Conservation (phyloP, 129 eudicot genomes). For the Silybum marianum region DNA sequence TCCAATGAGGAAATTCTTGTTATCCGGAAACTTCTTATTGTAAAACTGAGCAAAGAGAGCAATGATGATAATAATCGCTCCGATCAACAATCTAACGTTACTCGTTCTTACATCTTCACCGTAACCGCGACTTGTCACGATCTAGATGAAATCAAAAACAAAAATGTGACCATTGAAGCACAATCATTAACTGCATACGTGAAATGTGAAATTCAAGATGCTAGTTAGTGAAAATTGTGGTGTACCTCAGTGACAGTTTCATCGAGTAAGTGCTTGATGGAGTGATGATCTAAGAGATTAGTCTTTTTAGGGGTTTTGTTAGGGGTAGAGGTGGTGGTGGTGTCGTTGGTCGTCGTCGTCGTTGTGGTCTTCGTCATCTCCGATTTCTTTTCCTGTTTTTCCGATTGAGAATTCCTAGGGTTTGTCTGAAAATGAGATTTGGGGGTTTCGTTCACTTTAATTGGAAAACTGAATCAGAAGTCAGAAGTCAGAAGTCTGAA, state of each 20-base stretch:
- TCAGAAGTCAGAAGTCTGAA: neutral
- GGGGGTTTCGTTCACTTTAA: conserved; percentile 16
- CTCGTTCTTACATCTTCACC: conserved; percentile 86
- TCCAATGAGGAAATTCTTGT: conserved; percentile 65
- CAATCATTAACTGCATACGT: neutral
- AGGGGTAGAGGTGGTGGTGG: conserved; percentile 14
- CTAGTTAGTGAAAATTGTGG: neutral
- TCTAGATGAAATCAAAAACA: conserved; percentile 32
- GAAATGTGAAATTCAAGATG: neutral
- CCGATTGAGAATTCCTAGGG: conserved; percentile 41
- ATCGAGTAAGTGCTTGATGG: conserved; percentile 87
- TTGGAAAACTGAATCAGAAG: neutral
- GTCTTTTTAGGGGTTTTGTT: conserved; percentile 58
- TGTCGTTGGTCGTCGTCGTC: conserved; percentile 20
- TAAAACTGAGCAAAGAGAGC: conserved; percentile 91
- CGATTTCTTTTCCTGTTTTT: conserved; percentile 38
- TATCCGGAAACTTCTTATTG: conserved; percentile 91
- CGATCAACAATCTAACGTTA: conserved; percentile 74
- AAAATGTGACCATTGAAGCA: neutral
- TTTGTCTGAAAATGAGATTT: conserved; percentile 41
- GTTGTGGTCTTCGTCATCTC: conserved; percentile 37
- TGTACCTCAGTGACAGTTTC: conserved; percentile 90
- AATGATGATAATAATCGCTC: conserved; percentile 63
- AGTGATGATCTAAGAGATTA: conserved; percentile 81
- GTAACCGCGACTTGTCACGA: conserved; percentile 79